Conservation (phyloP, 2,329 filamentous ascomycete genomes). For the Mycosphaerella sp. region DNA sequence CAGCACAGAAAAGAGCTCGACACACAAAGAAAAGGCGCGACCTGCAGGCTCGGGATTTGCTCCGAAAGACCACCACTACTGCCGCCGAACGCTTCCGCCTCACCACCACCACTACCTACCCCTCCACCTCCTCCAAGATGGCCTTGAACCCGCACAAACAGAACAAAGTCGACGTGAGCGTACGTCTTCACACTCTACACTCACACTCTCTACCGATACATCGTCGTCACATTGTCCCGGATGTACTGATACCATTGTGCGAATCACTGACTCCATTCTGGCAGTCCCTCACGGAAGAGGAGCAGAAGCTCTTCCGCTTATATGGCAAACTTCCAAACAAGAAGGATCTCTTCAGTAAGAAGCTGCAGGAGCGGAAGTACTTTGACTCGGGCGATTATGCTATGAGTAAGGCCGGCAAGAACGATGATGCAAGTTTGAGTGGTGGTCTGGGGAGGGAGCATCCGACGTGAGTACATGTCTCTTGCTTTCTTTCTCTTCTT, state of each 20-base stretch:
- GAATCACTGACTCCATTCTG: constrained; percentile 10
- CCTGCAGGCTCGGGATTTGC: constrained; percentile 5
- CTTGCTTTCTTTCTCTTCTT: no score
- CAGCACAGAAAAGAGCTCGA: constrained; percentile 1
- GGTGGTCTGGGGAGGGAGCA: constrained; percentile 92
- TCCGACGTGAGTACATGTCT: constrained; percentile 53
- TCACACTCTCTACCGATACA: background rate
- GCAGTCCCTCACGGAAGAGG: constrained; percentile 74
- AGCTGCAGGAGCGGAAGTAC: constrained; percentile 98
- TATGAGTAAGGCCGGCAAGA: constrained; percentile 92
- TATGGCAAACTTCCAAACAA: constrained; percentile 98
- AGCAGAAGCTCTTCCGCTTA: constrained; percentile 92
- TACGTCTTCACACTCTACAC: constrained; percentile 46
- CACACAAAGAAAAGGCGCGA: constrained; percentile 5
- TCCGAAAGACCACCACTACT: background rate
- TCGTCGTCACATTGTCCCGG: background rate
- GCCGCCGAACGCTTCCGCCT: background rate
- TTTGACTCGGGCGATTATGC: constrained; percentile 95
- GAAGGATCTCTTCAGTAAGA: constrained; percentile 94
- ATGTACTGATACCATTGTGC: constrained; percentile 7
- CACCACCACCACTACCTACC: background rate
- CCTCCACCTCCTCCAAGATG: constrained; percentile 9
- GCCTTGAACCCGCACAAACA: constrained; percentile 88
- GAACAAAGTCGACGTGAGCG: constrained; percentile 96
- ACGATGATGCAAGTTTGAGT: constrained; percentile 68